These are phyloP conservation scores for Eucalyptus marginata DNA, from an alignment of 345 rosid genomes.

Conservation along the genomic window DNA sequence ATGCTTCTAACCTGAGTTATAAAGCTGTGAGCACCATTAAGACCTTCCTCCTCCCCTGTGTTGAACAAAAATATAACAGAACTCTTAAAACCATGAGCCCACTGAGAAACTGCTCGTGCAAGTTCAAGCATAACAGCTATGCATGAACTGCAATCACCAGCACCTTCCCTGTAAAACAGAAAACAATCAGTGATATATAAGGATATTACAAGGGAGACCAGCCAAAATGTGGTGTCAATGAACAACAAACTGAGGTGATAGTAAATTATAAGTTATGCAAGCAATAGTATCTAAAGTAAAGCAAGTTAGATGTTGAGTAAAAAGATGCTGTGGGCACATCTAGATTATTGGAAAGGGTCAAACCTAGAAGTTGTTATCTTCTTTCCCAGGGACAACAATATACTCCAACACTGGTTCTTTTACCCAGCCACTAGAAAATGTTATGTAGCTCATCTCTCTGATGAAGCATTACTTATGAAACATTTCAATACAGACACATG, in stretches of 20 bases:
- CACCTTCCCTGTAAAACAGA: conserved; percentile 60
- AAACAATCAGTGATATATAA: neutral
- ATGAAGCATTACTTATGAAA: neutral
- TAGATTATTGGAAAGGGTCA: neutral
- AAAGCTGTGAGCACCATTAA: conserved; percentile 96
- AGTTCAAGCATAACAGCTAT: conserved; percentile 94
- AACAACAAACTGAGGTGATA: neutral
- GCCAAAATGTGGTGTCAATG: neutral
- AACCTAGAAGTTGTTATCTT: neutral
- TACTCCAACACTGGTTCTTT: neutral
- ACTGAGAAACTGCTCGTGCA: conserved; percentile 87
- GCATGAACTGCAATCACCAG: conserved; percentile 97
- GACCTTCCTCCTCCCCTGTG: conserved; percentile 97
- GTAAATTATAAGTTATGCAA: neutral
- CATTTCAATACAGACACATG: neutral
- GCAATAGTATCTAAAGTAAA: neutral
- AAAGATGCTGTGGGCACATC: neutral
- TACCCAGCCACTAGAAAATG: neutral
- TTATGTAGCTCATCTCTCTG: neutral
- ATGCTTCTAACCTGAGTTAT: conserved; percentile 67
- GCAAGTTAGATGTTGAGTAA: neutral
- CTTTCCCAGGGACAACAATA: neutral
- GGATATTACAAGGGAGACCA: neutral
- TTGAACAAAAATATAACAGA: conserved; percentile 78
- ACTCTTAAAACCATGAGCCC: conserved; percentile 93